phyloP scores from a whole-genome alignment of 139 green algal genomes.

The Chlamydomonas sp. region DNA sequence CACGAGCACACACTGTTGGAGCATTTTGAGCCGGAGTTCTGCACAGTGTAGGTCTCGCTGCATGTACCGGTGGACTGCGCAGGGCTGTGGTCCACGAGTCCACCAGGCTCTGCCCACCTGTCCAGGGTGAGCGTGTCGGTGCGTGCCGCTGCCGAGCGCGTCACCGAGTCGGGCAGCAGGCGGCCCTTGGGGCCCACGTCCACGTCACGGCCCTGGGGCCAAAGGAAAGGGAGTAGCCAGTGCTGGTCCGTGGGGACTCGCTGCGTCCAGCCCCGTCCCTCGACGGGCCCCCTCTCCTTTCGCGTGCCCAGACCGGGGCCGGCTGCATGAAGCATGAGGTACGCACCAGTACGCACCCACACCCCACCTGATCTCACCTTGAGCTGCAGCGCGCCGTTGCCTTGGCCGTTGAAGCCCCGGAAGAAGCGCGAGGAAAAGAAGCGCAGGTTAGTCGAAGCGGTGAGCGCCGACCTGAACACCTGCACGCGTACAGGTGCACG shows the following conservation, averaged over 20 bases:
- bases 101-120: not conserved
- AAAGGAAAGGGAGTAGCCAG: not conserved
- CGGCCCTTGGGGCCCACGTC: constrained; percentile 14
- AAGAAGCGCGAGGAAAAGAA: constrained; percentile 5
- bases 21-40: no score
- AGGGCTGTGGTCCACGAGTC: no score
- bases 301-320: no score
- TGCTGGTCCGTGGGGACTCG: not conserved
- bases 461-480: not conserved
- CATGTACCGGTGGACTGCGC: no score
- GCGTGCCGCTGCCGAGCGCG: not conserved
- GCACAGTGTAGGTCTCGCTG: no score
- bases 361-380: not conserved
- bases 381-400: not conserved
- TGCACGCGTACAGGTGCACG: no score
- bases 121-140: not conserved
- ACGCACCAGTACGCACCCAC: not conserved
- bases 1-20: not conserved
- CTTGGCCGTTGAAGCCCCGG: constrained; percentile 21
- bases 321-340: no score
- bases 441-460: not conserved
- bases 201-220: not conserved
- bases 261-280: not conserved
- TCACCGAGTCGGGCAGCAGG: not conserved
- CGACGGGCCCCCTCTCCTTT: no score